Evolutionary conservation across 176 grass and related monocot species (phyloP).

Genomic region (Aechmea fasciata): DNA sequence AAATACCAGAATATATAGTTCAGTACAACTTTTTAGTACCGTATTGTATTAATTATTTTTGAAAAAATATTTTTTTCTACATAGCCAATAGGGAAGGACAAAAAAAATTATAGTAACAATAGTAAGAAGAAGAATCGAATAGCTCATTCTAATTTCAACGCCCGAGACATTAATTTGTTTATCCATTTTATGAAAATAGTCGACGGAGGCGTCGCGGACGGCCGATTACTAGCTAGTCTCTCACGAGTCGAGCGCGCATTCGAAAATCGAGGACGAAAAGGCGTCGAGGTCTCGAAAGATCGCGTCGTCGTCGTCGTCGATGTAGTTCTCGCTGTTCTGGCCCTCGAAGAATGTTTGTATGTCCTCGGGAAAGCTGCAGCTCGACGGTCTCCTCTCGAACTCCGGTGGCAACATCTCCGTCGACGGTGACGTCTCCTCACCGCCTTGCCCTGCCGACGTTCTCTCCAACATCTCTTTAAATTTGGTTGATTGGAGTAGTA

Average conservation of each 20-base stretch:
- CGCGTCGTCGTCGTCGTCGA: conserved; percentile 48
- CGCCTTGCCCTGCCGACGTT: conserved; percentile 29
- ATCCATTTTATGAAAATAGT: too few relatives aligned
- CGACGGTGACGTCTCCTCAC: conserved; percentile 24
- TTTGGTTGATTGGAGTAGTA: conserved; percentile 52
- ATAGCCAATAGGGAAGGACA: too few relatives aligned
- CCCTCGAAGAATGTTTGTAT: conserved; percentile 82
- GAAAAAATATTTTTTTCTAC: too few relatives aligned
- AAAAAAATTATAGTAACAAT: too few relatives aligned
- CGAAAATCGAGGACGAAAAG: conserved; percentile 48
- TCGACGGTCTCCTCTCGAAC: conserved; percentile 18
- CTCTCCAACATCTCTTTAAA: conserved; percentile 74
- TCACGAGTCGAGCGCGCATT: conserved; percentile 65
- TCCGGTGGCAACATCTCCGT: conserved; percentile 22
- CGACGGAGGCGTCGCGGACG: not conserved
- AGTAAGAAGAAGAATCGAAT: too few relatives aligned
- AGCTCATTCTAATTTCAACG: too few relatives aligned
- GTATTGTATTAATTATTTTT: too few relatives aligned
- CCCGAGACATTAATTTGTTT: too few relatives aligned
- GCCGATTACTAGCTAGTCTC: not conserved
- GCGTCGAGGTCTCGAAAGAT: conserved; percentile 68
- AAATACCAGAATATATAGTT: too few relatives aligned
- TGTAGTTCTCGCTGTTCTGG: conserved; percentile 31
- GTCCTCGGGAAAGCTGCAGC: conserved; percentile 77
- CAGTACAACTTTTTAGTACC: too few relatives aligned